Conservation (phyloP, 352 stramenopile species). For the Globisporangium alternatum region DNA sequence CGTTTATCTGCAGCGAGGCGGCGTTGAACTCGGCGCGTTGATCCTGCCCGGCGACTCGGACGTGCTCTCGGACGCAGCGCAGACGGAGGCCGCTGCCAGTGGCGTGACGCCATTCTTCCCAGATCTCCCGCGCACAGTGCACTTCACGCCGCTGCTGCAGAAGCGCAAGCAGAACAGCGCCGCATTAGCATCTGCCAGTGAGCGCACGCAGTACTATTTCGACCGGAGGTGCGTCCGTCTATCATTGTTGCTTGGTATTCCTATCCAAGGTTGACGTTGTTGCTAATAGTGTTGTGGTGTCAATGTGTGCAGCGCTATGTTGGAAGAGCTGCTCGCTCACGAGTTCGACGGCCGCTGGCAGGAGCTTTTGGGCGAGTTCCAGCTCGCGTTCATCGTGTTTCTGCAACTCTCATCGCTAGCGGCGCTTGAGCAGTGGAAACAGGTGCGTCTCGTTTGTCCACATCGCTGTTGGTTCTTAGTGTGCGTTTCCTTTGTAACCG, state of each 20-base stretch:
- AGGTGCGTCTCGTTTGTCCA: slow-evolving; percentile 29
- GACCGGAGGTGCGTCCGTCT: slow-evolving; percentile 53
- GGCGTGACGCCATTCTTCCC: slow-evolving; percentile 65
- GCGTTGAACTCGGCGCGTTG: slow-evolving; percentile 55
- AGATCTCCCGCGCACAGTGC: slow-evolving; percentile 68
- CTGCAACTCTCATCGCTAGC: slow-evolving; percentile 91
- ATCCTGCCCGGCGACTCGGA: slow-evolving; percentile 72
- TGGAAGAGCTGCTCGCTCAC: slow-evolving; percentile 42
- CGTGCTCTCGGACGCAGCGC: slow-evolving; percentile 22
- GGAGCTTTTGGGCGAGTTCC: slow-evolving; percentile 89
- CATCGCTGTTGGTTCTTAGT: neutral
- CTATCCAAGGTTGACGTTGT: no score
- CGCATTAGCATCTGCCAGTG: slow-evolving; percentile 31
- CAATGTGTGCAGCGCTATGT: slow-evolving; percentile 28
- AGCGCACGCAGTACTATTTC: slow-evolving; percentile 77
- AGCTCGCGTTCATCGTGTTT: slow-evolving; percentile 93
- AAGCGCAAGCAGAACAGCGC: slow-evolving; percentile 24
- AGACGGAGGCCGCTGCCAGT: slow-evolving; percentile 11
- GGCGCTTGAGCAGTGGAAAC: slow-evolving; percentile 93
- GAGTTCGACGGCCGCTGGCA: slow-evolving; percentile 55
- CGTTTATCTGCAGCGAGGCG: slow-evolving; percentile 45
- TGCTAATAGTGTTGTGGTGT: neutral
- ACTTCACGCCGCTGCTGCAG: slow-evolving; percentile 61
- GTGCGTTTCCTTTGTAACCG: neutral
- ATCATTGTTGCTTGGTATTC: neutral